Conservation (phyloP, 805 yeast genomes). For the Metschnikowia colocasiae region DNA sequence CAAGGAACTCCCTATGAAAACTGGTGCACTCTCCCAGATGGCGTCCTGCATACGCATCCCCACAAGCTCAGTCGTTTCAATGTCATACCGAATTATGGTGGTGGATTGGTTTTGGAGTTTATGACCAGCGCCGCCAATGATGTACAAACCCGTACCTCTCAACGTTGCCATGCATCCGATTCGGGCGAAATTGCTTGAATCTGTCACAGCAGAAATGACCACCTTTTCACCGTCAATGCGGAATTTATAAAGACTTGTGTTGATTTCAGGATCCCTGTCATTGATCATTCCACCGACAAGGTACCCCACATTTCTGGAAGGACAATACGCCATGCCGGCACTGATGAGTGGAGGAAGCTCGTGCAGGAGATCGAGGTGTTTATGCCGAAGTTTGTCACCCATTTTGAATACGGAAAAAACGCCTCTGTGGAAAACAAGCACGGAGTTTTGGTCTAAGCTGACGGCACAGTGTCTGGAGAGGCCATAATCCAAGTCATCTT, state of each 20-base stretch:
- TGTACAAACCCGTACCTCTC: conserved; percentile 31
- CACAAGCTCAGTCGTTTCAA: conserved; percentile 4
- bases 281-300: conserved; percentile 48
- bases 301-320: conserved; percentile 30
- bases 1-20: conserved; percentile 54
- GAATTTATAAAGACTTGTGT: conserved; percentile 34
- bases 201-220: conserved; percentile 10
- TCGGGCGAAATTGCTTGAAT: conserved; percentile 37
- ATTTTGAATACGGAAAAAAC: conserved; percentile 1
- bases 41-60: conserved; percentile 23
- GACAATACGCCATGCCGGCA: conserved; percentile 33
- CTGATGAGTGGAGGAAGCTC: conserved; percentile 19
- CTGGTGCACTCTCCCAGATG: conserved; percentile 43
- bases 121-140: conserved; percentile 59
- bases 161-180: conserved; percentile 45
- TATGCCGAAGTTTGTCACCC: background rate
- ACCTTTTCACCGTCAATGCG: conserved; percentile 16
- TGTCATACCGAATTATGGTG: conserved; percentile 33
- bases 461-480: conserved; percentile 15
- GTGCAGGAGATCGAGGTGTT: background rate
- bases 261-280: conserved; percentile 28
- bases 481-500: conserved; percentile 26
- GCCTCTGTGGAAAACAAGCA: conserved; percentile 14
- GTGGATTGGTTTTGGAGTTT: conserved; percentile 26
- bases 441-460: background rate